phyloP scores from a whole-genome alignment of 2,329 filamentous ascomycete genomes.

The Talaromyces sp. region DNA sequence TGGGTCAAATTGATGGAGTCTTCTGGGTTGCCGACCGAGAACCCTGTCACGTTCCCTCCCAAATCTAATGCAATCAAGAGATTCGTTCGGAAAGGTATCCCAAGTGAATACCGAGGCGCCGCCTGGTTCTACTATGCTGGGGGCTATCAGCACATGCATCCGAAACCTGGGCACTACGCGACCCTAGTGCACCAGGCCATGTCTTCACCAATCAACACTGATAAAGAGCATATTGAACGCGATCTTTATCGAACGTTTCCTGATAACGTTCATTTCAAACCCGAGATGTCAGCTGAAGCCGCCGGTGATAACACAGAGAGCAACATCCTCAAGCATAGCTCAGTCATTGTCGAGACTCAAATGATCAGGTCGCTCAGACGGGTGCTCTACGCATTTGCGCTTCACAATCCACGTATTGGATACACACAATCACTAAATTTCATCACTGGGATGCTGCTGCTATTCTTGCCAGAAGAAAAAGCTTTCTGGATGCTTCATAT shows the following conservation, averaged over 20 bases:
- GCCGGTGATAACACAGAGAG: slow-evolving; percentile 27
- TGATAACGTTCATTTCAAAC: slow-evolving; percentile 88
- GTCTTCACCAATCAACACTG: slow-evolving; percentile 62
- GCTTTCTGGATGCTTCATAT: slow-evolving; percentile 91
- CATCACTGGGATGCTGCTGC: slow-evolving; percentile 78
- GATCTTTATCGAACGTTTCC: slow-evolving; percentile 93
- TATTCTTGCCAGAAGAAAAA: slow-evolving; percentile 90
- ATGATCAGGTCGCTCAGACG: slow-evolving; percentile 79
- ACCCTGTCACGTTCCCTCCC: slow-evolving; percentile 73
- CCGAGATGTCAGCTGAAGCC: slow-evolving; percentile 40
- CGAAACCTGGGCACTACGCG: slow-evolving; percentile 73
- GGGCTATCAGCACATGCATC: slow-evolving; percentile 72
- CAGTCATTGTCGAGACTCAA: slow-evolving; percentile 59
- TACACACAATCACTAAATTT: slow-evolving; percentile 98
- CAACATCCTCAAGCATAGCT: slow-evolving; percentile 35
- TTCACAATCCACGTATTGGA: slow-evolving; percentile 86
- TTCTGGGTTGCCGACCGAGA: slow-evolving; percentile 66
- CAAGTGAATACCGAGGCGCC: slow-evolving; percentile 87
- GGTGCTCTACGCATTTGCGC: slow-evolving; percentile 82
- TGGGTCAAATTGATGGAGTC: slow-evolving; percentile 78
- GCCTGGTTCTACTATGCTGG: slow-evolving; percentile 97
- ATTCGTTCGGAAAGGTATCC: slow-evolving; percentile 89
- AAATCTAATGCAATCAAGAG: slow-evolving; percentile 80
- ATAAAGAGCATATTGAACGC: slow-evolving; percentile 86
- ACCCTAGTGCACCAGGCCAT: slow-evolving; percentile 65